Evolutionary conservation across 2,329 filamentous ascomycete genomes (phyloP).

Genomic region (Pyricularia grisea): DNA sequence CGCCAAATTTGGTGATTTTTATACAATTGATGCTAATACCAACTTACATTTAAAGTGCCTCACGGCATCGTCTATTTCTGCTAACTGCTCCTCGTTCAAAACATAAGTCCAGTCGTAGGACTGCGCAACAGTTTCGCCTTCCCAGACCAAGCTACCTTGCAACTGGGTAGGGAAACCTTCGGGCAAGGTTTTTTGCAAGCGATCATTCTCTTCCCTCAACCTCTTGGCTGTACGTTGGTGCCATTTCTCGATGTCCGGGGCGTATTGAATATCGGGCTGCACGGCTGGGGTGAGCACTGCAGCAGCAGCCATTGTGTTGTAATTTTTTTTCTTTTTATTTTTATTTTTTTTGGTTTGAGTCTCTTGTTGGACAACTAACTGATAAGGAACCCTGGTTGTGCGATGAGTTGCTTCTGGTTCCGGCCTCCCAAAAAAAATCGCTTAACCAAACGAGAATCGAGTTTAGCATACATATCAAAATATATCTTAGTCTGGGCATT

Average conservation of each 20-base stretch:
- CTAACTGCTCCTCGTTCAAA: slow-evolving; percentile 33
- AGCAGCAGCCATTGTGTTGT: background rate
- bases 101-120: slow-evolving; percentile 44
- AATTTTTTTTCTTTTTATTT: background rate
- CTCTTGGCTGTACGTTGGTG: slow-evolving; percentile 36
- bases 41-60: slow-evolving; percentile 30
- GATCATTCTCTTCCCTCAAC: slow-evolving; percentile 27
- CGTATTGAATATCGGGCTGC: slow-evolving; percentile 51
- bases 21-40: background rate
- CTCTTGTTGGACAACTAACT: background rate
- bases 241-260: slow-evolving; percentile 44
- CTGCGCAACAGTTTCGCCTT: slow-evolving; percentile 36
- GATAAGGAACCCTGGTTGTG: background rate
- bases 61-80: slow-evolving; percentile 35
- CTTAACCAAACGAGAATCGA: background rate
- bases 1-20: background rate
- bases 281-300: slow-evolving; percentile 20
- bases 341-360: background rate
- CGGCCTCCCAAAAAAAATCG: background rate
- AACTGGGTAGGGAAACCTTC: slow-evolving; percentile 39
- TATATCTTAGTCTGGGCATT: background rate
- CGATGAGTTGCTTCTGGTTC: background rate
- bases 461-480: background rate
- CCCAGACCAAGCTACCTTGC: slow-evolving; percentile 45
- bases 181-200: slow-evolving; percentile 27